These are phyloP conservation scores for Solanum sparsipilum DNA, from an alignment of 257 asterid genomes.

Conservation along the genomic window DNA sequence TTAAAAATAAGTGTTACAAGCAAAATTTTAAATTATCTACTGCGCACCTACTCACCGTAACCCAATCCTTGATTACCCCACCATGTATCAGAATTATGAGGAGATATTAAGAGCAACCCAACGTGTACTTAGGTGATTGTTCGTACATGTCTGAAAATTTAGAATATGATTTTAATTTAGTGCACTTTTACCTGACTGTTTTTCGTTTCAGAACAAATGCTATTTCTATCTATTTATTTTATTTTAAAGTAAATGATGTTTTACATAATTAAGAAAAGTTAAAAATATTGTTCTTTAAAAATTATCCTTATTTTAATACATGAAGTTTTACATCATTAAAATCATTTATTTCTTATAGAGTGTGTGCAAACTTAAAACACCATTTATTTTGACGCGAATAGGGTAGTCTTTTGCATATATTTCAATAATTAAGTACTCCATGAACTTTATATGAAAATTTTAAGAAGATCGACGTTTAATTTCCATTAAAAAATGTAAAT, in stretches of 20 bases:
- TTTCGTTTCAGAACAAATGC: background rate
- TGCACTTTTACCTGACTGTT: too few species aligned
- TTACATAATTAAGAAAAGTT: background rate
- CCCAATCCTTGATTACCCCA: too few species aligned
- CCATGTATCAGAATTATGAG: background rate
- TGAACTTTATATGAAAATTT: background rate
- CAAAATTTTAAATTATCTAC: background rate
- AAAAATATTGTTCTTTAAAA: too few species aligned
- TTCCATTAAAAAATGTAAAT: background rate
- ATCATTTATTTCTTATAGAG: background rate
- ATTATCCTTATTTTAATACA: background rate
- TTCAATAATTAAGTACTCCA: background rate
- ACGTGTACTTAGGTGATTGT: background rate
- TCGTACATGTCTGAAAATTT: background rate
- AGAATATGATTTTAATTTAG: background rate
- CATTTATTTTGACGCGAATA: too few species aligned
- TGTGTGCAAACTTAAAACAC: background rate
- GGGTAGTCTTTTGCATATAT: background rate
- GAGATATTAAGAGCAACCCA: background rate
- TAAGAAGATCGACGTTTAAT: background rate
- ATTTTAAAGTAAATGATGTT: background rate
- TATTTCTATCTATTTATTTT: background rate
- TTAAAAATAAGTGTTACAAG: background rate
- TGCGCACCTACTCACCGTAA: background rate
- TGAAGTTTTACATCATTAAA: background rate